Base-by-base conservation (phyloP, 257 asterid genomes). In the Cynanchum wilfordii region DNA sequence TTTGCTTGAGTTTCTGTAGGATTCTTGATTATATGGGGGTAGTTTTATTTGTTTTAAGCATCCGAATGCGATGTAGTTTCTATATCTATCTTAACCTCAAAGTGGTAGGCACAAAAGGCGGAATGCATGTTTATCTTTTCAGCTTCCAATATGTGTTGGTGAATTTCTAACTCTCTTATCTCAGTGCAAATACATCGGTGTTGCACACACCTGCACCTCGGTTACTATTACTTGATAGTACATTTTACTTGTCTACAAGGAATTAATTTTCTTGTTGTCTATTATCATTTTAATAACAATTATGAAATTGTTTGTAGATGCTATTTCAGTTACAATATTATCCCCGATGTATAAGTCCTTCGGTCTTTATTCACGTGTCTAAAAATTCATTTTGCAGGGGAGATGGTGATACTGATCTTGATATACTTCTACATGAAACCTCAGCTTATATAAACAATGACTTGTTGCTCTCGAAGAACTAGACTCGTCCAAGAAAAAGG, bases 401-500 rank as follows among this genome's bases (percentile, higher is more conserved):
- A 54, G 82, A 79, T 8, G 82, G 71, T 5, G 82, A 75, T 57
- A 75, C 77, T 75, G 82, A 74, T 49, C 44, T 79, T 20, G 82
- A 75, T 60, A 70, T 80, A 40, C 80, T 79, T 55, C 58, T 76
- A 76, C 73, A 76, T 52, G 70, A 80, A 56, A 72, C 70, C 72
- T 70, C 77, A 76, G 64, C 50, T 68, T 58, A 40, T 72, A 51
- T 13, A 77, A 57, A 27, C 74, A 75, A 58, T 71, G 68, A 70
- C 10, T 22, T 10, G 12, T 47, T 11, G 11, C 10, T 38, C 3
- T 10, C 3, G 2, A 30, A 5, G 8, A 19, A 7, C 47, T 63
- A 16, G 49, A 12, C 33, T 20, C 22, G 29, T 17, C 8, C 12
- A 59, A 25, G 66, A 27, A 62, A 62, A 29, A 5, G 5, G 9